phyloP scores from a whole-genome alignment of 805 yeast genomes.

The Myxozyma monticola region DNA sequence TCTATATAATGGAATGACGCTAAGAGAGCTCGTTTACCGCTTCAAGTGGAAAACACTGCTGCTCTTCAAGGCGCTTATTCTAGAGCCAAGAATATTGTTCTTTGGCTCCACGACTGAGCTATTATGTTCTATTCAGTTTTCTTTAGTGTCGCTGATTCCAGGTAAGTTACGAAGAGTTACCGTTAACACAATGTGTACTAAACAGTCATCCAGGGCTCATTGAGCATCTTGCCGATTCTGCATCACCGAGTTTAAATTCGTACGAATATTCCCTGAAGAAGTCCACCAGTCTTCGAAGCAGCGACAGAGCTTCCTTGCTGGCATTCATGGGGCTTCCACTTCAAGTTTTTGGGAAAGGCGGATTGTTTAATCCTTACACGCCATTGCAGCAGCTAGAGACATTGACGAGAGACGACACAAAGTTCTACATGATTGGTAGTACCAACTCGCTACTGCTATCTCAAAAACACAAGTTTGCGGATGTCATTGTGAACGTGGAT shows the following conservation, averaged over 20 bases:
- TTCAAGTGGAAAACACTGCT: conserved; percentile 61
- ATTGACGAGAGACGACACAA: conserved; percentile 55
- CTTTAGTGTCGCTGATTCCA: conserved; percentile 80
- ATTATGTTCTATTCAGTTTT: conserved; percentile 79
- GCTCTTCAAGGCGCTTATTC: conserved; percentile 71
- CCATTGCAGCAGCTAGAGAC: conserved; percentile 89
- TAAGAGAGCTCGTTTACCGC: conserved; percentile 61
- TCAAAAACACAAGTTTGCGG: conserved; percentile 62
- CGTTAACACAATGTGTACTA: not conserved
- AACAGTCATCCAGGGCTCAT: conserved; percentile 51
- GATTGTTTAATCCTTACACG: conserved; percentile 89
- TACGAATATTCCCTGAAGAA: conserved; percentile 53
- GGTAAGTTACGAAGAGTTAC: no score
- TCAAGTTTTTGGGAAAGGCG: conserved; percentile 80
- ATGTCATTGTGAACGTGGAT: conserved; percentile 61
- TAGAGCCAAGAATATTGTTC: conserved; percentile 73
- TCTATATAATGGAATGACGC: conserved; percentile 69
- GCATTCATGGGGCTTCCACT: conserved; percentile 85
- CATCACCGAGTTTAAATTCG: conserved; percentile 69
- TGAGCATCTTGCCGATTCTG: conserved; percentile 69
- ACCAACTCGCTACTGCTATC: conserved; percentile 79
- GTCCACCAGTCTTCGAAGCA: conserved; percentile 69
- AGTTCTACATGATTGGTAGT: conserved; percentile 76
- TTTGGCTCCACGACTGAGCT: conserved; percentile 78
- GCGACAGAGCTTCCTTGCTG: conserved; percentile 74